phyloP scores from a whole-genome alignment of 2,329 filamentous ascomycete genomes.

The Macrophomina phaseolina region DNA sequence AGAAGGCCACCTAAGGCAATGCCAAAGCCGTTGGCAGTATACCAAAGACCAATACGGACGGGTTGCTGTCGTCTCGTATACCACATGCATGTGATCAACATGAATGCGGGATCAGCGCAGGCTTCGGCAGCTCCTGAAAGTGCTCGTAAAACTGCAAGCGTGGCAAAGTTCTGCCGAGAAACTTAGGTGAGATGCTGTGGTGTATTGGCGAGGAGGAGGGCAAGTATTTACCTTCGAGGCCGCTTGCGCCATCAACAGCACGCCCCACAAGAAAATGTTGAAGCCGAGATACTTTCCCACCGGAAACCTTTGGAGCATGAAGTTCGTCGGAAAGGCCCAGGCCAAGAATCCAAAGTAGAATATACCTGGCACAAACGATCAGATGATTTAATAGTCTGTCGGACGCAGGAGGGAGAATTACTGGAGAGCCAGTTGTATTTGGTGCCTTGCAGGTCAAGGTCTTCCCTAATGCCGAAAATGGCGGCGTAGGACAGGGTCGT shows the following conservation, averaged over 20 bases:
- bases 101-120: slow-evolving; percentile 64
- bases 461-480: slow-evolving; percentile 67
- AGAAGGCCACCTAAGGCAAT: slow-evolving; percentile 64
- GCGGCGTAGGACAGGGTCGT: slow-evolving; percentile 66
- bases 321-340: slow-evolving; percentile 62
- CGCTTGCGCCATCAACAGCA: slow-evolving; percentile 44
- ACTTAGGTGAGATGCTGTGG: background rate
- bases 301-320: slow-evolving; percentile 52
- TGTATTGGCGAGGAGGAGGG: background rate
- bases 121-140: slow-evolving; percentile 64
- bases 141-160: slow-evolving; percentile 62
- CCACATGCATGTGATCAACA: slow-evolving; percentile 71
- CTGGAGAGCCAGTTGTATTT: slow-evolving; percentile 64
- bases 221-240: slow-evolving; percentile 32
- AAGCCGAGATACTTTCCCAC: slow-evolving; percentile 58
- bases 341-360: slow-evolving; percentile 64
- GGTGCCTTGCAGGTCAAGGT: slow-evolving; percentile 61
- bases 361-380: slow-evolving; percentile 35
- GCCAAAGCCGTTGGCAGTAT: slow-evolving; percentile 62
- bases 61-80: slow-evolving; percentile 68
- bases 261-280: slow-evolving; percentile 66
- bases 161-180: slow-evolving; percentile 52
- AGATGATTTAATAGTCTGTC: no score
- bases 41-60: slow-evolving; percentile 65
- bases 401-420: background rate